phyloP scores from a whole-genome alignment of 2,329 filamentous ascomycete genomes.

The Calonectria pseudoturangicola region DNA sequence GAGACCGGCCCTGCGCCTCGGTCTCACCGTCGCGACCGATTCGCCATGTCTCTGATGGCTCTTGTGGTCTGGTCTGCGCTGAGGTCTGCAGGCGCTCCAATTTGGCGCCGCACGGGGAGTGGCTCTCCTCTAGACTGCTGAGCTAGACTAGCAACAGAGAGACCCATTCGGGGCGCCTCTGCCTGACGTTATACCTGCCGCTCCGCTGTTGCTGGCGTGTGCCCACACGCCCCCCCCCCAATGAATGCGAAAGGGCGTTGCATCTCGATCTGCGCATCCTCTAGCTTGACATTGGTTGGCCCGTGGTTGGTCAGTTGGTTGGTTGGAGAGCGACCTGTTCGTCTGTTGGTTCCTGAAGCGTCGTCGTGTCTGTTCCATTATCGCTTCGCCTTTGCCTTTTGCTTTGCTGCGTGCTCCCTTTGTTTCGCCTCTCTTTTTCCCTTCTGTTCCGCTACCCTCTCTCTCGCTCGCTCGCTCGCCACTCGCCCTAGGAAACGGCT shows the following conservation, averaged over 20 bases:
- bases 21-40: constrained; percentile 46
- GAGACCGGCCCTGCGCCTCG: constrained; percentile 40
- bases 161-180: constrained; percentile 8
- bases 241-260: constrained; percentile 16
- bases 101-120: constrained; percentile 15
- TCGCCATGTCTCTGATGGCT: constrained; percentile 37
- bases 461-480: background rate
- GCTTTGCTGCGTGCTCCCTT: constrained; percentile 31
- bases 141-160: constrained; percentile 18
- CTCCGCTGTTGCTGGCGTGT: background rate
- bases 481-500: background rate
- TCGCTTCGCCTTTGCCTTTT: constrained; percentile 38
- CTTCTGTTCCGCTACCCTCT: constrained; percentile 10
- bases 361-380: constrained; percentile 30
- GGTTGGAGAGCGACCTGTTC: constrained; percentile 34
- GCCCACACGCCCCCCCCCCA: constrained; percentile 1
- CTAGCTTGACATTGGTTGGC: constrained; percentile 16
- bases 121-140: constrained; percentile 4
- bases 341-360: constrained; percentile 41
- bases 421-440: background rate
- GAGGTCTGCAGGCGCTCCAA: constrained; percentile 41
- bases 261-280: constrained; percentile 29
- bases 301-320: constrained; percentile 24
- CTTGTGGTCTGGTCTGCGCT: constrained; percentile 22
- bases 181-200: constrained; percentile 20